Evolutionary conservation across 1,139 yeast genomes (phyloP).

Genomic region (Pichia sp.): DNA sequence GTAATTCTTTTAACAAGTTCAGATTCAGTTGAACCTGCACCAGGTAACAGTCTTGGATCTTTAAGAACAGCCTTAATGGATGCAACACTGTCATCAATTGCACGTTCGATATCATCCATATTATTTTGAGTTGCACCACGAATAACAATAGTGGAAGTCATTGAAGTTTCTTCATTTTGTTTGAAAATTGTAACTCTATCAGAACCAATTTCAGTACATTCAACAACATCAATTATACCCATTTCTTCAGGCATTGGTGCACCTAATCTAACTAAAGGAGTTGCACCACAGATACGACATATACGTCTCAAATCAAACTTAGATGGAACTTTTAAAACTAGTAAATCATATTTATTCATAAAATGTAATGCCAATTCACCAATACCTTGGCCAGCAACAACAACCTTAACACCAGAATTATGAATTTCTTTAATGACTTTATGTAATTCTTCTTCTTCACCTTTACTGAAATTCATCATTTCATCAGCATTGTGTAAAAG

Average conservation of each 20-base stretch:
- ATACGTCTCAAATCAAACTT: constrained; percentile 91
- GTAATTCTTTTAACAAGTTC: constrained; percentile 78
- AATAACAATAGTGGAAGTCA: constrained; percentile 86
- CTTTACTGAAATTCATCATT: constrained; percentile 92
- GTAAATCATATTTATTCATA: constrained; percentile 76
- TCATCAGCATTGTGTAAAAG: constrained; percentile 92
- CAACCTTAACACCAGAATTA: constrained; percentile 81
- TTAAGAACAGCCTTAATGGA: constrained; percentile 85
- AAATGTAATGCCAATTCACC: constrained; percentile 94
- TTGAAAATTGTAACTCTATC: constrained; percentile 93
- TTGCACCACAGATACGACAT: constrained; percentile 95
- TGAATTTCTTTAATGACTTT: constrained; percentile 75
- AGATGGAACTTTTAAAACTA: constrained; percentile 85
- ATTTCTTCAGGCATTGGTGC: constrained; percentile 95
- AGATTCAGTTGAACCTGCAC: constrained; percentile 96
- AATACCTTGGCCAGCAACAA: constrained; percentile 86
- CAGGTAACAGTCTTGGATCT: constrained; percentile 77
- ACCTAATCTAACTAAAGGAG: constrained; percentile 91
- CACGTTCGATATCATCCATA: constrained; percentile 92
- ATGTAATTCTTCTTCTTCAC: constrained; percentile 93
- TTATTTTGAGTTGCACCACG: constrained; percentile 97
- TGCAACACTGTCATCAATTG: constrained; percentile 94
- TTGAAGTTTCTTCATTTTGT: constrained; percentile 59
- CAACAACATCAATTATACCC: constrained; percentile 83
- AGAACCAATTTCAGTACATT: constrained; percentile 93